Evolutionary conservation across 2,329 filamentous ascomycete genomes (phyloP).

Genomic region (Leptosphaerulina australis): DNA sequence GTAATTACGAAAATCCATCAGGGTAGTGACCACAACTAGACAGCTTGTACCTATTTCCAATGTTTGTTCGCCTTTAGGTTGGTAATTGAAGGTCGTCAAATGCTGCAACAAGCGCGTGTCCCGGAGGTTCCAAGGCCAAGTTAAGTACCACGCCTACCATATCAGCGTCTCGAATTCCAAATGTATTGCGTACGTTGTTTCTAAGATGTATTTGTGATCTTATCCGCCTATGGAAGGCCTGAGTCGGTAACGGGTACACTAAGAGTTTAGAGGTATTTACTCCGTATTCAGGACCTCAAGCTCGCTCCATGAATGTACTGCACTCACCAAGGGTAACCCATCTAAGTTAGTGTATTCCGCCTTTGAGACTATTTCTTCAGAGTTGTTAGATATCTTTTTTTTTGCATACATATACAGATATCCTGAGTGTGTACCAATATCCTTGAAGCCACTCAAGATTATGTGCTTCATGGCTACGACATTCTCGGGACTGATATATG

Average conservation of each 20-base stretch:
- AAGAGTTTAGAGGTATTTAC: too few relatives aligned
- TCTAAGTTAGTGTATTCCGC: not conserved
- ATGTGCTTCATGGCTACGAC: constrained; percentile 54
- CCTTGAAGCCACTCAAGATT: constrained; percentile 53
- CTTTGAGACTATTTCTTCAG: not conserved
- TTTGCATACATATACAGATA: constrained; percentile 68
- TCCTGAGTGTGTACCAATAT: constrained; percentile 54
- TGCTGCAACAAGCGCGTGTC: not conserved
- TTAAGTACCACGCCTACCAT: too few relatives aligned
- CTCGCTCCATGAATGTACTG: constrained; percentile 67
- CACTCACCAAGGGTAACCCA: constrained; percentile 68
- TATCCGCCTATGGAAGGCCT: too few relatives aligned
- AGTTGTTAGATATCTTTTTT: constrained; percentile 58
- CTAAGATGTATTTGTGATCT: too few relatives aligned
- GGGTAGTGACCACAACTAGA: not conserved
- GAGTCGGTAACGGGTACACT: too few relatives aligned
- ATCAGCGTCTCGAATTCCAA: too few relatives aligned
- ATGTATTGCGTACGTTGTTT: too few relatives aligned
- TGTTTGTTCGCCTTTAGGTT: not conserved
- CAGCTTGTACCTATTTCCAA: not conserved
- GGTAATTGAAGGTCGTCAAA: not conserved
- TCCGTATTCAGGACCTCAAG: constrained; percentile 66
- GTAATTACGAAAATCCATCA: not conserved
- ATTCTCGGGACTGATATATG: too few relatives aligned
- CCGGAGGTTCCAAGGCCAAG: too few relatives aligned